phyloP scores from a whole-genome alignment of 2,329 filamentous ascomycete species.

The Pezicula carpinea region DNA sequence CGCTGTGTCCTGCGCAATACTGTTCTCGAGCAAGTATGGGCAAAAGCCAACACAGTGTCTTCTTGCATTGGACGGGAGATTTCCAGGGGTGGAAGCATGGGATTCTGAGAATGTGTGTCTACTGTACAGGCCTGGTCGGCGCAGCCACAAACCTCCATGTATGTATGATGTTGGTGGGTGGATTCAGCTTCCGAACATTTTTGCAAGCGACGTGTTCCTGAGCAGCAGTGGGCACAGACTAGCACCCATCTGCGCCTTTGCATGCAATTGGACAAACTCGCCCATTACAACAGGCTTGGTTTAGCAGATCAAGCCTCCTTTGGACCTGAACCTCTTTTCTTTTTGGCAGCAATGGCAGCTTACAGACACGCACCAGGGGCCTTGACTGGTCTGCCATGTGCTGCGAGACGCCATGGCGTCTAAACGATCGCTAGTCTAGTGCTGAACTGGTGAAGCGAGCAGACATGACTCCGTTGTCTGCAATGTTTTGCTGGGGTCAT shows the following conservation, averaged over 20 bases:
- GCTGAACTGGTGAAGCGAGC: not conserved
- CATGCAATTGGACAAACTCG: not conserved
- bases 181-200: not conserved
- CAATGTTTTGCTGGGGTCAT: not conserved
- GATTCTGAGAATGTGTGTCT: too few species aligned
- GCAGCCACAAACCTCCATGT: too few species aligned
- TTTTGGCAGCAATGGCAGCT: not conserved
- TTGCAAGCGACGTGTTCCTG: not conserved
- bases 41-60: slow-evolving; percentile 2
- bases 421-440: not conserved
- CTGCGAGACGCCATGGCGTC: not conserved
- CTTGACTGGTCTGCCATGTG: not conserved
- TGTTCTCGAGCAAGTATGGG: too few species aligned
- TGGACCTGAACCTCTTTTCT: not conserved
- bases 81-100: not conserved
- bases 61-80: not conserved
- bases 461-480: not conserved
- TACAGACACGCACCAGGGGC: not conserved
- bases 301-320: not conserved
- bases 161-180: too few species aligned
- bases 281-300: not conserved
- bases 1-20: too few species aligned
- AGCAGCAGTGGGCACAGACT: too few species aligned
- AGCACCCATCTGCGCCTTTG: too few species aligned
- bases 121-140: too few species aligned